These are phyloP conservation scores for Quercus tomentella DNA, from an alignment of 331 rosid genomes.

Conservation along the genomic window DNA sequence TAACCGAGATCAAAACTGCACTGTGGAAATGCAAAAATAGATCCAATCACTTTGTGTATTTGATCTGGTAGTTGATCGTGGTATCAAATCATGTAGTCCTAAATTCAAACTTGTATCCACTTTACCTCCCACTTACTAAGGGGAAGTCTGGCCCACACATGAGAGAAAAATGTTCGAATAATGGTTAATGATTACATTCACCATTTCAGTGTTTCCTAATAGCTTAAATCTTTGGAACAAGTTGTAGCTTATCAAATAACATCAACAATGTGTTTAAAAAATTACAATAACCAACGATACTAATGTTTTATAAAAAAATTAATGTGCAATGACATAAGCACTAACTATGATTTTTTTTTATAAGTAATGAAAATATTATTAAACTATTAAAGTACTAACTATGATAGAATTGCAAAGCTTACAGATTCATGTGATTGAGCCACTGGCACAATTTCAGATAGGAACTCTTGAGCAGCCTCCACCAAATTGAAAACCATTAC, in stretches of 20 bases:
- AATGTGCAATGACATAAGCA: background rate
- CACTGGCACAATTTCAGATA: constrained; percentile 73
- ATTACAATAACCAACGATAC: background rate
- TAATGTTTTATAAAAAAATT: background rate
- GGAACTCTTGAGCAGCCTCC: constrained; percentile 96
- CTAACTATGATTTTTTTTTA: background rate
- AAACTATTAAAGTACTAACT: background rate
- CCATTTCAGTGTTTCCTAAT: too few relatives aligned
- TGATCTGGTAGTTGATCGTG: too few relatives aligned
- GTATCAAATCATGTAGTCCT: too few relatives aligned
- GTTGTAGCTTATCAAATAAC: background rate
- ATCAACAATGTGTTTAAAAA: background rate
- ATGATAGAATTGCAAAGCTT: constrained; percentile 22
- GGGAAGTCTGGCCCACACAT: too few relatives aligned
- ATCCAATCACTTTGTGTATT: too few relatives aligned
- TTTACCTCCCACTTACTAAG: too few relatives aligned
- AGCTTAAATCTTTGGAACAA: background rate
- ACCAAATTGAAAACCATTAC: constrained; percentile 94
- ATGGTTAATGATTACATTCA: too few relatives aligned
- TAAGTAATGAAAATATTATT: background rate
- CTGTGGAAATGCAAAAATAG: too few relatives aligned
- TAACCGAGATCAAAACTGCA: too few relatives aligned
- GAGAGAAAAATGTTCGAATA: too few relatives aligned
- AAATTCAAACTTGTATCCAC: too few relatives aligned
- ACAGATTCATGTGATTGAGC: constrained; percentile 53